Base-by-base conservation (phyloP, 805 yeast genomes). In the Candida multigemmis region DNA sequence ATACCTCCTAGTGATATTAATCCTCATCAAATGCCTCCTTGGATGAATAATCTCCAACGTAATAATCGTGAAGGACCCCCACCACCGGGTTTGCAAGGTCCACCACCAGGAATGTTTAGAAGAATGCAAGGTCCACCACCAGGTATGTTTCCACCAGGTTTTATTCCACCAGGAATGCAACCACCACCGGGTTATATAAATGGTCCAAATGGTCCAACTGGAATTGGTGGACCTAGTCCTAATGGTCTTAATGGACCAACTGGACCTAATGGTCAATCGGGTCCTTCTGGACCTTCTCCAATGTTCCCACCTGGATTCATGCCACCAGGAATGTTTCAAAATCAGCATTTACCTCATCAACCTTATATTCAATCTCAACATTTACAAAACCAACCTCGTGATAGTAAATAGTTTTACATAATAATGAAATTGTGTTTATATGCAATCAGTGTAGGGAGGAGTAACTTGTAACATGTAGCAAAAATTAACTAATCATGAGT, bases 91-190 rank as follows among this genome's bases (percentile, higher is more conserved):
- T 42, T 46, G 44, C 43, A 35, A 13, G 12, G 25, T 8, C 38
- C 33, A 11, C 38, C 47, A 12, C 52, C 43, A 14, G 32, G 33
- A 14, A 25, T 34, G 19, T 19, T 21, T 5, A 22, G 34, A 16
- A 25, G 22, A 22, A 26, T 14, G 7, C 37, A 27, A 12, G 30
- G 30, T 6, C 26, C 19, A 19, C 30, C 33, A 24, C 27, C 60
- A 11, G 61, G 60, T 5, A 49, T 56, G 58, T 45, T 43, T 14
- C 62, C 59, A 2, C 50, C 46, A 4, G 61, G 61, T 1, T 33
- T 40, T 11, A 29, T 34, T 21, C 52, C 49, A 8, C 45, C 42
- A 11, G 46, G 46, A 11, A 40, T 41, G 41, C 40, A 37, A 11
- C 36, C 40, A 12, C 43, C 41, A 14, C 50, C 38, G 14, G 24